Percentiles rank a stretch among this genome's conserved stretches.
Conservation (phyloP, 805 yeast species). For the Wickerhamiella sorbophila region DNA sequence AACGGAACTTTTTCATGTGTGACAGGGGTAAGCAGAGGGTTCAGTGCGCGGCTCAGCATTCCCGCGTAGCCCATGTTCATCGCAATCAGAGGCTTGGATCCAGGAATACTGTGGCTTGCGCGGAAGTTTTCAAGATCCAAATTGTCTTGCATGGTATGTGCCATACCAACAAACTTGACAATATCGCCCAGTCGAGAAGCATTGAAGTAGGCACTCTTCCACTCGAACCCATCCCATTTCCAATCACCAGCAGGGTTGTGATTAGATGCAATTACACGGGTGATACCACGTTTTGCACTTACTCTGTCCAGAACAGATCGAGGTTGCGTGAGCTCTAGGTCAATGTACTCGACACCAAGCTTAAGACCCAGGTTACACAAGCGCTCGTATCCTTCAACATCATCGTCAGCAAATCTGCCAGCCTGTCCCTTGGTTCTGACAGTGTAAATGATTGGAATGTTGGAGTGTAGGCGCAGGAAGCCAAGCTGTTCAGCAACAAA, state of each 20-base stretch:
- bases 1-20: slow-evolving; percentile 55
- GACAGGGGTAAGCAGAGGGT: slow-evolving; percentile 67
- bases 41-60: slow-evolving; percentile 63
- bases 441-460: slow-evolving; percentile 69
- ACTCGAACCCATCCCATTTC: slow-evolving; percentile 55
- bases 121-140: slow-evolving; percentile 58
- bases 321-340: slow-evolving; percentile 62
- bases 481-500: slow-evolving; percentile 67
- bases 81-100: slow-evolving; percentile 53
- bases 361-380: slow-evolving; percentile 52
- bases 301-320: slow-evolving; percentile 38
- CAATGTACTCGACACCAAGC: slow-evolving; percentile 68
- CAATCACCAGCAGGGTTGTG: slow-evolving; percentile 54
- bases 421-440: slow-evolving; percentile 70
- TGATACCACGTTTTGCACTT: slow-evolving; percentile 38
- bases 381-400: slow-evolving; percentile 32
- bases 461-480: slow-evolving; percentile 44
- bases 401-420: slow-evolving; percentile 58
- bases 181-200: slow-evolving; percentile 56
- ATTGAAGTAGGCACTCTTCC: slow-evolving; percentile 58
- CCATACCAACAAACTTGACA: slow-evolving; percentile 73
- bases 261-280: slow-evolving; percentile 69
- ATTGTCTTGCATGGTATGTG: slow-evolving; percentile 52
- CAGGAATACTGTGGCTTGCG: slow-evolving; percentile 29
- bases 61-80: slow-evolving; percentile 71